These are phyloP conservation scores for Aquanectria penicillioides DNA, from an alignment of 2,329 filamentous ascomycete genomes.

Conservation along the genomic window DNA sequence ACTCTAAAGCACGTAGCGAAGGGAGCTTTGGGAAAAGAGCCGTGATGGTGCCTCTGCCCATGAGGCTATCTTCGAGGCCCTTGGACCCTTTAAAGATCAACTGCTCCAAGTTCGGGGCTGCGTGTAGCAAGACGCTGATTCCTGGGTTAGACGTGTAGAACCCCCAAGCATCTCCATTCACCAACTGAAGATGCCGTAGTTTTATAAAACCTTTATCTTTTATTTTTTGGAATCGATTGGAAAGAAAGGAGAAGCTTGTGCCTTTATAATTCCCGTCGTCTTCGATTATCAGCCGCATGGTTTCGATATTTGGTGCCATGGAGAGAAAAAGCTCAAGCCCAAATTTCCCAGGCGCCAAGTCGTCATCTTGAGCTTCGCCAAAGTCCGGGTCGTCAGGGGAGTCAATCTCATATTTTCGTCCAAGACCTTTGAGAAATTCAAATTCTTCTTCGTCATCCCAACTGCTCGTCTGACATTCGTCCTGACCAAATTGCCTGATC, in stretches of 20 bases:
- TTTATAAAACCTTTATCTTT: not conserved
- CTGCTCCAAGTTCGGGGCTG: not conserved
- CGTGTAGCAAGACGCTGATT: not conserved
- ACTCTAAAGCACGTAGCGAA: not conserved
- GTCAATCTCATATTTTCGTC: not conserved
- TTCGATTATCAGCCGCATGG: not conserved
- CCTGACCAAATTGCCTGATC: too few relatives aligned
- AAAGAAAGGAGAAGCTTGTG: not conserved
- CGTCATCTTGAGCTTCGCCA: not conserved
- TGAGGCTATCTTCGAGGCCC: not conserved
- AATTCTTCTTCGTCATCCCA: not conserved
- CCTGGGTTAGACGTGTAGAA: not conserved
- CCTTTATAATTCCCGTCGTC: not conserved
- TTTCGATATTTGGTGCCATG: not conserved
- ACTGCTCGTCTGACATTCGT: not conserved
- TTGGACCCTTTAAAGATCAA: not conserved
- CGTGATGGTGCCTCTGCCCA: not conserved
- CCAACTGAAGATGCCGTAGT: not conserved
- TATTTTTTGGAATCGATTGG: not conserved
- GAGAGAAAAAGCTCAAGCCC: not conserved
- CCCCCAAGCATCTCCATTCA: not conserved
- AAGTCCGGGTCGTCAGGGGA: not conserved
- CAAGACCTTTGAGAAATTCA: not conserved
- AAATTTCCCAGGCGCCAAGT: not conserved
- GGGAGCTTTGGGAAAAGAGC: not conserved